These are phyloP conservation scores for Monilinia vaccinii-corymbosi DNA, from an alignment of 2,329 filamentous ascomycete genomes.

Conservation along the genomic window DNA sequence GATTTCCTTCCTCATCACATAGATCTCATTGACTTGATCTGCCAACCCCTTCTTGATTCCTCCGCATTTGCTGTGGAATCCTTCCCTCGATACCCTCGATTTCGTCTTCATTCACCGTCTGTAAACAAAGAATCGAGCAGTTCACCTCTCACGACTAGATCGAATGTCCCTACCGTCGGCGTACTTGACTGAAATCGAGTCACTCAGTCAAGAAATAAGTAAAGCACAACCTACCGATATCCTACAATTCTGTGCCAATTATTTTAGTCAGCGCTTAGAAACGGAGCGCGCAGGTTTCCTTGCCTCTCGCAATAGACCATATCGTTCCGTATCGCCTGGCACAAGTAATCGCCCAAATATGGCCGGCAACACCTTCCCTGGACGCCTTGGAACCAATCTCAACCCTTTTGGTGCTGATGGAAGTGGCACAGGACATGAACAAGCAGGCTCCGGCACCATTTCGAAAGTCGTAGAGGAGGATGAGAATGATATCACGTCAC, in stretches of 20 bases:
- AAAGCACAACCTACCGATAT: conserved; percentile 52
- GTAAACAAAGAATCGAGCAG: conserved; percentile 7
- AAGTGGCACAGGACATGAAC: conserved; percentile 19
- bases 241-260: conserved; percentile 62
- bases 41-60: background rate
- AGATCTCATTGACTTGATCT: background rate
- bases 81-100: background rate
- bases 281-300: conserved; percentile 51
- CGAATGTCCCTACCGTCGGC: conserved; percentile 42
- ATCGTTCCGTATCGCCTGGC: conserved; percentile 30
- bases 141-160: conserved; percentile 4
- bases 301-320: conserved; percentile 28
- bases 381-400: conserved; percentile 55
- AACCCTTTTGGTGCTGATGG: conserved; percentile 62
- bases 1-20: background rate
- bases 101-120: background rate
- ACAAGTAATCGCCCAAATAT: conserved; percentile 37
- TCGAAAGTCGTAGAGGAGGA: conserved; percentile 42
- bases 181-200: conserved; percentile 54
- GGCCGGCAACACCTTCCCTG: conserved; percentile 70
- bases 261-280: conserved; percentile 56
- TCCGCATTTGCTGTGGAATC: conserved; percentile 1
- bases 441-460: conserved; percentile 50
- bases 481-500: conserved; percentile 68
- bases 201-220: conserved; percentile 52